Evolutionary conservation across 1,139 yeast species (phyloP).

Genomic region (Kodamaea sp.): DNA sequence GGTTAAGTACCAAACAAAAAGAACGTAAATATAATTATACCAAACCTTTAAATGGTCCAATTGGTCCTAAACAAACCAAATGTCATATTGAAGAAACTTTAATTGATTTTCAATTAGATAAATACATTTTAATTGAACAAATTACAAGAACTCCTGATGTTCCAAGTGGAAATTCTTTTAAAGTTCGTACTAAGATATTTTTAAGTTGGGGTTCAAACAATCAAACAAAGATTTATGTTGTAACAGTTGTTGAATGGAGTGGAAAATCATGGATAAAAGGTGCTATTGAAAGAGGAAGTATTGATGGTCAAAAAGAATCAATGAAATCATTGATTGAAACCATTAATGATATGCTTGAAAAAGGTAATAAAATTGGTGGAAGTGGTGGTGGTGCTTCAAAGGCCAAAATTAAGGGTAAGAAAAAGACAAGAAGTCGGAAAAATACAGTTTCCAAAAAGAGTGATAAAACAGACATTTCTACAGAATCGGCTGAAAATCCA

Average conservation of each 20-base stretch:
- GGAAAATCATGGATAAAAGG: constrained; percentile 93
- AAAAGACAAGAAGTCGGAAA: constrained; percentile 22
- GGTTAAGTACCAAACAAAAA: constrained; percentile 23
- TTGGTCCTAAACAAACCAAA: constrained; percentile 93
- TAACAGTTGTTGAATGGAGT: constrained; percentile 79
- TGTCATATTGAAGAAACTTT: constrained; percentile 75
- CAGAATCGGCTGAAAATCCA: constrained; percentile 12
- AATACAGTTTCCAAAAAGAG: constrained; percentile 14
- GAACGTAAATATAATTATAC: constrained; percentile 65
- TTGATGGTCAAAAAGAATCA: constrained; percentile 82
- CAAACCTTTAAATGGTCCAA: constrained; percentile 77
- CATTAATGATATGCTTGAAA: constrained; percentile 44
- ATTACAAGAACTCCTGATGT: constrained; percentile 86
- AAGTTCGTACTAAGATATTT: constrained; percentile 63
- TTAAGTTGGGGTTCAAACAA: constrained; percentile 78
- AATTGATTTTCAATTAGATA: constrained; percentile 58
- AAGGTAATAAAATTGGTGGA: constrained; percentile 11
- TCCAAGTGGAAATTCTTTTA: constrained; percentile 85
- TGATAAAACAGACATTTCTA: constrained; percentile 10
- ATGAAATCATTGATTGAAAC: constrained; percentile 59
- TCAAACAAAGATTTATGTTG: constrained; percentile 56
- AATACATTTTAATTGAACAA: constrained; percentile 58
- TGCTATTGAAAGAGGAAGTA: constrained; percentile 86
- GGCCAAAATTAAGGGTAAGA: constrained; percentile 18
- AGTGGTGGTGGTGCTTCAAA: constrained; percentile 2